A percentile compares a stretch with the other conserved stretches of the same genome.
phyloP scores from a whole-genome alignment of 2,329 filamentous ascomycete species.

The Trichoderma koningii region DNA sequence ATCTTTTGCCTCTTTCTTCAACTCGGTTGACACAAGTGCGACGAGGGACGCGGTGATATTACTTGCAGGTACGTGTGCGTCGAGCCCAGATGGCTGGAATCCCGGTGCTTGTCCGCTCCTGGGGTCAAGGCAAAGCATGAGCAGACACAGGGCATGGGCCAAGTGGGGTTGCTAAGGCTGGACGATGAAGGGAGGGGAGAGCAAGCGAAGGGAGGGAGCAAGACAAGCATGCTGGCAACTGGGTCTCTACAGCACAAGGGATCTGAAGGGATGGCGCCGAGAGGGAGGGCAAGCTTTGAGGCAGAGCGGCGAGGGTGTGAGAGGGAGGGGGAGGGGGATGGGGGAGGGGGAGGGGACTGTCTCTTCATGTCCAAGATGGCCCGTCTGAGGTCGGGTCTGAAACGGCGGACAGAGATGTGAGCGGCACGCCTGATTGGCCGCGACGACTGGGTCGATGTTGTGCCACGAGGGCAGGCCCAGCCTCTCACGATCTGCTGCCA shows the following conservation, averaged over 20 bases:
- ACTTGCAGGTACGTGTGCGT: too few species aligned
- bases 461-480: slow-evolving; percentile 28
- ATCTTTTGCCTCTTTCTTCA: too few species aligned
- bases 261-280: background rate
- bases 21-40: too few species aligned
- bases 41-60: too few species aligned
- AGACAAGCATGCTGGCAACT: slow-evolving; percentile 12
- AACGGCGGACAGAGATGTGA: slow-evolving; percentile 26
- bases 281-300: background rate
- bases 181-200: background rate
- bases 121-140: background rate
- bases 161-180: slow-evolving; percentile 8
- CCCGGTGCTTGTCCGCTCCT: background rate
- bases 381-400: slow-evolving; percentile 12
- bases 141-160: background rate
- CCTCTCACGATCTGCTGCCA: slow-evolving; percentile 29
- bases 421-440: slow-evolving; percentile 26
- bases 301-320: background rate
- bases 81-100: background rate
- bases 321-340: background rate
- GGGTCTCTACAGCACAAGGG: background rate
- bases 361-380: background rate
- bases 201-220: background rate
- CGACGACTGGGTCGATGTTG: slow-evolving; percentile 15
- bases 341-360: background rate